These are phyloP conservation scores for Emericellopsis terricola DNA, from an alignment of 495 filamentous ascomycete genomes.

Conservation along the genomic window DNA sequence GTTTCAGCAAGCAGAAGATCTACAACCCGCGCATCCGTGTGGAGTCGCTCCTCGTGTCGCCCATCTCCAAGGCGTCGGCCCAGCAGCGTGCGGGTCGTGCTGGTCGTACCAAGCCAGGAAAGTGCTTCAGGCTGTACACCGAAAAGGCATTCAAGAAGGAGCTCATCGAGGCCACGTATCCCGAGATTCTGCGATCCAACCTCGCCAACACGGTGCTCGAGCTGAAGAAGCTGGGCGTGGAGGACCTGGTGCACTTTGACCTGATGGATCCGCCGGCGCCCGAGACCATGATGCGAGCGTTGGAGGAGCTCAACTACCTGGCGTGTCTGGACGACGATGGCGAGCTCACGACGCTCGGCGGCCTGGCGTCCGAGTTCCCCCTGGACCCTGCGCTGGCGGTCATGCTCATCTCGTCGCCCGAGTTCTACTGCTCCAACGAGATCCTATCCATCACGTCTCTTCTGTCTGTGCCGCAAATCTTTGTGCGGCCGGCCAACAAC, in stretches of 20 bases:
- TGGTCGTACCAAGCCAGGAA: conserved; percentile 91
- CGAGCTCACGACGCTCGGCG: conserved; percentile 68
- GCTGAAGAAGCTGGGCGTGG: conserved; percentile 89
- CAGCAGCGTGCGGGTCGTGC: conserved; percentile 97
- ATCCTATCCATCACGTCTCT: conserved; percentile 89
- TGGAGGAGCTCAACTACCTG: conserved; percentile 95
- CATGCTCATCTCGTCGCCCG: conserved; percentile 93
- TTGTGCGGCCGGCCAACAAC: conserved; percentile 66
- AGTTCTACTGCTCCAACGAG: conserved; percentile 98
- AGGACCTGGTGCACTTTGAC: conserved; percentile 96
- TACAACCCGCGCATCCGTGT: conserved; percentile 95
- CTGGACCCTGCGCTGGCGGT: conserved; percentile 90
- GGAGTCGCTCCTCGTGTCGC: conserved; percentile 86
- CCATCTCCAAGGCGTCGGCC: conserved; percentile 96
- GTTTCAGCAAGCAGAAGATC: conserved; percentile 98
- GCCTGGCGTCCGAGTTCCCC: conserved; percentile 86
- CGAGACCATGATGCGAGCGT: conserved; percentile 94
- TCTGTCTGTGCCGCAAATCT: conserved; percentile 88
- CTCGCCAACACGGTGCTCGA: conserved; percentile 87
- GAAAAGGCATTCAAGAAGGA: conserved; percentile 96
- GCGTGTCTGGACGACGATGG: conserved; percentile 95
- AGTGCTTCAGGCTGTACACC: conserved; percentile 94
- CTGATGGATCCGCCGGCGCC: conserved; percentile 97
- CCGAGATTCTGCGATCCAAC: conserved; percentile 89
- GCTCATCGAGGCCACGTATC: conserved; percentile 89